Base-by-base conservation (phyloP, 176 grass and related monocot genomes). In the Zizania latifolia region DNA sequence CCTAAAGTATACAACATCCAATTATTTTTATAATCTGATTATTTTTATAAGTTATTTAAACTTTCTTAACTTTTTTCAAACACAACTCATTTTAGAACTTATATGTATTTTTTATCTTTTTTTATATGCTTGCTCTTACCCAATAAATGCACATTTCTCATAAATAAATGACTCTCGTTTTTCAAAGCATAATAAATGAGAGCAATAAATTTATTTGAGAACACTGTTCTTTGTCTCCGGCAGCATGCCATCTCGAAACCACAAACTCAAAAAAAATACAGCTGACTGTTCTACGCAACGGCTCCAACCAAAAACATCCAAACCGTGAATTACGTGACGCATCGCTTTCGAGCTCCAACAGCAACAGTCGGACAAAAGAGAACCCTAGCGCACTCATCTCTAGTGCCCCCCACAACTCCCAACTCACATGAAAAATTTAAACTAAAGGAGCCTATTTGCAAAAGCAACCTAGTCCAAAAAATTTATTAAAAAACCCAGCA, bases 301-400 rank as follows among this genome's bases (percentile, higher is more conserved):
- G 2, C 9, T 31, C 8, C 35, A 57, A 27, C 10, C 2, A 54
- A 36, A 41, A 51, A 27, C 26, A 43, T 22, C 7, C 29, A 14
- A 55, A 35, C 26, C 48, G n/a, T 53, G 48, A 22, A 79, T 13
- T 26, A 61, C 4, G 58, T 3, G 10, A 32, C 17, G 28, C 46
- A 46, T 13, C 73, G 3, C 57, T 65, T 31, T 31, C 66, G 68
- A 56, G 24, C 0, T 31, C 19, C 55, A 55, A 48, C 72, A 64
- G 72, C 55, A 55, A 48, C 72, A 64, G 72, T 81, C 9, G 72
- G 85, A 78, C 48, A 65, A 72, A 87, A 82, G 37, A 82, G 65
- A 77, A 66, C 38, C 58, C 67, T 57, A 67, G 32, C 24, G 44
- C 84, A 54, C 41, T 37, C 23, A 22, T 8, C 37, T 12, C 79